A percentile compares a stretch with the other conserved stretches of the same genome.
Conservation (phyloP, 306 rosid genomes). For the Rosa persica region DNA sequence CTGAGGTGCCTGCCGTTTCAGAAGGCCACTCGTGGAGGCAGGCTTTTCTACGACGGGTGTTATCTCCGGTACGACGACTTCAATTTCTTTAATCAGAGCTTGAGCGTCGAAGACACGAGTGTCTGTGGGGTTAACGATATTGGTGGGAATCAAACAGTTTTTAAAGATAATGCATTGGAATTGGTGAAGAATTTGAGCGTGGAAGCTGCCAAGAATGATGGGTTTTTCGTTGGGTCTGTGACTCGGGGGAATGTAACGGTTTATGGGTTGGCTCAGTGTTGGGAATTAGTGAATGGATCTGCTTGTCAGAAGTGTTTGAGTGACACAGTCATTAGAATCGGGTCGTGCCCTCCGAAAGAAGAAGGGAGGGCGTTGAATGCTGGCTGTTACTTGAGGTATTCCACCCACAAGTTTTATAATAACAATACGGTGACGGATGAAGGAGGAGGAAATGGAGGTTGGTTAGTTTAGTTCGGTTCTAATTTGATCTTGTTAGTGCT, state of each 20-base stretch:
- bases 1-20: constrained; percentile 61
- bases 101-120: constrained; percentile 30
- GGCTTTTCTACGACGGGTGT: constrained; percentile 63
- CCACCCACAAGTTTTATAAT: constrained; percentile 47
- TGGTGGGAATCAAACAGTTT: constrained; percentile 27
- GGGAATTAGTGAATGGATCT: constrained; percentile 48
- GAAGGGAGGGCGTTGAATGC: constrained; percentile 70
- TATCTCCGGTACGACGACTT: constrained; percentile 56
- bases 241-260: constrained; percentile 36
- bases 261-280: constrained; percentile 78
- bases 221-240: constrained; percentile 47
- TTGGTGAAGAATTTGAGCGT: constrained; percentile 53
- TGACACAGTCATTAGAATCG: constrained; percentile 35
- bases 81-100: constrained; percentile 49
- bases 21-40: constrained; percentile 48
- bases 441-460: constrained; percentile 35
- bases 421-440: constrained; percentile 34
- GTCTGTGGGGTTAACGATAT: constrained; percentile 36
- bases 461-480: not conserved
- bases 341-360: constrained; percentile 44
- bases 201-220: constrained; percentile 42
- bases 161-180: constrained; percentile 38
- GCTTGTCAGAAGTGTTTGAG: constrained; percentile 48
- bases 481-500: not conserved
- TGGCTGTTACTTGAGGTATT: constrained; percentile 70